Percentiles rank a stretch among this genome's conserved stretches.
Evolutionary conservation across 108 stramenopile genomes (phyloP).

Genomic region (Epipyxis sp.): DNA sequence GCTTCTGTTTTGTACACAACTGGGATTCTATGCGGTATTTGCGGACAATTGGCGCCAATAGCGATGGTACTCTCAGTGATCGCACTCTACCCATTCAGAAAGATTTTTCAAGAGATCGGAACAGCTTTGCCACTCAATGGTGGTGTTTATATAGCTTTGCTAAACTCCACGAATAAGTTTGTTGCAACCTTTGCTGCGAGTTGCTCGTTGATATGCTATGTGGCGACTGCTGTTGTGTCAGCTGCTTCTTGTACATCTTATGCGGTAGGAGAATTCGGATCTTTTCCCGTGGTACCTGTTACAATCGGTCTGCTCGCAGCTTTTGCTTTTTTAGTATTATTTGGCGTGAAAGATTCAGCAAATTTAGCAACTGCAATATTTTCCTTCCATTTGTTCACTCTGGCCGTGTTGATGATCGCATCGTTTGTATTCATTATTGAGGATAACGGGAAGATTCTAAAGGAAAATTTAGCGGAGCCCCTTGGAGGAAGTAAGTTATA

Average conservation of each 20-base stretch:
- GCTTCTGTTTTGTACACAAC: neutral
- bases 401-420: conserved; percentile 45
- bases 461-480: conserved; percentile 47
- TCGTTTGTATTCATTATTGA: conserved; percentile 47
- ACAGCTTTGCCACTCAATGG: conserved; percentile 70
- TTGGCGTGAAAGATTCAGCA: conserved; percentile 63
- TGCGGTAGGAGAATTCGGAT: conserved; percentile 52
- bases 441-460: conserved; percentile 42
- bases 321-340: conserved; percentile 56
- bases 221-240: conserved; percentile 64
- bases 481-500: no score
- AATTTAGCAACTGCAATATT: conserved; percentile 62
- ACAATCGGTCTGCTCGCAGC: conserved; percentile 57
- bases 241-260: conserved; percentile 59
- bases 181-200: conserved; percentile 61
- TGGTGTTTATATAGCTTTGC: conserved; percentile 67
- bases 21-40: neutral
- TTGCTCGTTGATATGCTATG: conserved; percentile 66
- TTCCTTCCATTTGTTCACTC: conserved; percentile 55
- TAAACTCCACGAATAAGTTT: conserved; percentile 65
- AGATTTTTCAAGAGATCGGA: conserved; percentile 67
- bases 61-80: conserved; percentile 60
- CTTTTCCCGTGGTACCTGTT: conserved; percentile 39
- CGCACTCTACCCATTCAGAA: conserved; percentile 62
- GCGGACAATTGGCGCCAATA: conserved; percentile 56